Conservation (phyloP, 192 early-diverging fungal species). For the Chytriomyces confervae region DNA sequence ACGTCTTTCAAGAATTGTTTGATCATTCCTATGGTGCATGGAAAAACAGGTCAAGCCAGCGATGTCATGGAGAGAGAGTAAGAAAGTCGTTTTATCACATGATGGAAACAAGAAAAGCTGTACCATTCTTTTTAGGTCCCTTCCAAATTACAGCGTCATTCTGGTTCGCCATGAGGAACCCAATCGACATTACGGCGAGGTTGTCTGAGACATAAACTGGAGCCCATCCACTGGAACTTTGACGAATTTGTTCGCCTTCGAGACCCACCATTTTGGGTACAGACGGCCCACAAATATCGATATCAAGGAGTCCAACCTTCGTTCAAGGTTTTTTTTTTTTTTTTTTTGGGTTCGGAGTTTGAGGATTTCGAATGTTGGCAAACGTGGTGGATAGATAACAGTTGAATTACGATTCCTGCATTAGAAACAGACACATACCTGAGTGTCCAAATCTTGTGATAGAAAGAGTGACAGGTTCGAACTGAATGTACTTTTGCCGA, state of each 20-base stretch:
- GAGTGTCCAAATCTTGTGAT: slow-evolving; percentile 44
- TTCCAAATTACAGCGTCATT: slow-evolving; percentile 98
- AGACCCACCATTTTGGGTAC: slow-evolving; percentile 96
- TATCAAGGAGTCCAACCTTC: slow-evolving; percentile 89
- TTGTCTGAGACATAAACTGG: slow-evolving; percentile 61
- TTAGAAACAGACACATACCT: slow-evolving; percentile 27
- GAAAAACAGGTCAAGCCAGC: not conserved
- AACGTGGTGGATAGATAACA: not conserved
- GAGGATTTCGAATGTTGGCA: not conserved
- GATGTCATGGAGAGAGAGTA: not conserved
- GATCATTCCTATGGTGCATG: slow-evolving; percentile 80
- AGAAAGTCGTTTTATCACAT: not conserved
- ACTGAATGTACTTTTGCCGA: slow-evolving; percentile 95
- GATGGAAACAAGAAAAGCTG: not conserved
- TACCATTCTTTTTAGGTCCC: slow-evolving; percentile 97
- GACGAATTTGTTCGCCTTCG: slow-evolving; percentile 86
- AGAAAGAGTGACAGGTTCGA: slow-evolving; percentile 70
- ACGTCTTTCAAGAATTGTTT: slow-evolving; percentile 96
- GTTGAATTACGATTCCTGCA: not conserved
- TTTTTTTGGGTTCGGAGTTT: not conserved
- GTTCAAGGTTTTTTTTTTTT: not conserved
- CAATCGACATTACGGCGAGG: slow-evolving; percentile 91
- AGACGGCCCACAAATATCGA: slow-evolving; percentile 97
- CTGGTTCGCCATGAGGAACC: slow-evolving; percentile 86
- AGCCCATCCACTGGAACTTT: slow-evolving; percentile 83